Base-by-base conservation (phyloP, 805 yeast genomes). In the Pichia deserticola region DNA sequence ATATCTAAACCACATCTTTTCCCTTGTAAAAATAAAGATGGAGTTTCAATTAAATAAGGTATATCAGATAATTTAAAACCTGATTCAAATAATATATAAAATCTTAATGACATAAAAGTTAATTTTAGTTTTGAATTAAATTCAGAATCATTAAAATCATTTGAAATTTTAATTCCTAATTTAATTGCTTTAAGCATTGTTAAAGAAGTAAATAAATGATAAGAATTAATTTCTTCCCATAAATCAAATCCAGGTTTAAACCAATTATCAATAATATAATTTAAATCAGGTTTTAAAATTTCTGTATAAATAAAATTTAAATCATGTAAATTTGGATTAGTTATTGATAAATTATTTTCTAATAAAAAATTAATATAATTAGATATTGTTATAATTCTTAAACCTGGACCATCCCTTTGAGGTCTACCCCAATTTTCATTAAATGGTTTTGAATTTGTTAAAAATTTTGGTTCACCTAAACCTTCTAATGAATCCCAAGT, bases 351-450 rank as follows among this genome's bases (percentile, higher is more conserved):
- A 25, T 65, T 60, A 49, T 64, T 63, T 29, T 64, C 60, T 6
- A 65, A 56, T 51, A 82, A 64, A 3, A 75, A 57, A 27, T 69
- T 66, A 51, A 86, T 57, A 61, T 79, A 86, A 53, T 76, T 76
- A 37, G 78, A 64, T 27, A 83, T 73, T 1, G 96, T 76, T 49
- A 84, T 74, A 10, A 82, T 75, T 58, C 97, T 75, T 50, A 92
- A 72, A 1, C 95, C 90, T 0, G 98, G 97, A 0, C 98, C 98
- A 64, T 92, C 98, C 52, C 89, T 77, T 67, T 92, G 98, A 1
- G 98, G 98, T 57, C 98, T 74, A 2, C 98, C 98, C 98, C 98
- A 92, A 36, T 70, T 63, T 3, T 70, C 82, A 6, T 65, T 64
- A 59, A 85, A 92, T 1, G 86, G 72, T 0, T 78, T 58, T 28